Conservation (phyloP, 2,329 filamentous ascomycete species). For the Sphaceloma murrayae region DNA sequence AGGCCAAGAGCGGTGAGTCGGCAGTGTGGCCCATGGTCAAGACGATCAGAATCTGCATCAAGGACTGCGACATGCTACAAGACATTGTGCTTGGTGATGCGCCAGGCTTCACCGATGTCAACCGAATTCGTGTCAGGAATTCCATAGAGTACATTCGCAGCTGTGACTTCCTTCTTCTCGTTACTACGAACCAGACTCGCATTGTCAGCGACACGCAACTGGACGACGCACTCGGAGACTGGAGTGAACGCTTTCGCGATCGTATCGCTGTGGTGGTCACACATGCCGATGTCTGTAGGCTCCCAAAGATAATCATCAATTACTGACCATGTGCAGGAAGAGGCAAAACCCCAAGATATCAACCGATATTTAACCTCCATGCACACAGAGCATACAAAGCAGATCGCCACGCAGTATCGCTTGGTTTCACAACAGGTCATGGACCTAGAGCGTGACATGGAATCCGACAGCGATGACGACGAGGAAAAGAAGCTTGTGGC, state of each 20-base stretch:
- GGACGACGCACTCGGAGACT: slow-evolving; percentile 20
- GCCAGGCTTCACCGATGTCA: slow-evolving; percentile 23
- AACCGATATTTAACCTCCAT: not conserved
- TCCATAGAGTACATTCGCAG: slow-evolving; percentile 20
- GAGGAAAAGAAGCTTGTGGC: no score
- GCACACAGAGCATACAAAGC: no score
- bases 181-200: slow-evolving; percentile 19
- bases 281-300: slow-evolving; percentile 18
- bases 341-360: slow-evolving; percentile 5
- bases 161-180: slow-evolving; percentile 23
- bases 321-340: slow-evolving; percentile 12
- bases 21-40: slow-evolving; percentile 23
- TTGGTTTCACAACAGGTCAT: no score
- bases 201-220: slow-evolving; percentile 19
- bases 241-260: slow-evolving; percentile 20
- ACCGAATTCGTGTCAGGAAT: slow-evolving; percentile 20
- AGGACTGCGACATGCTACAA: slow-evolving; percentile 17
- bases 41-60: slow-evolving; percentile 19
- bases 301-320: not conserved
- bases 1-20: slow-evolving; percentile 5
- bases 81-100: slow-evolving; percentile 23
- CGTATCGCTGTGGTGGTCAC: slow-evolving; percentile 22
- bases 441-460: no score
- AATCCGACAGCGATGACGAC: no score
- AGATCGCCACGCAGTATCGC: no score